Conservation (phyloP, 2,329 filamentous ascomycete genomes). For the Tolypocladium sp. region DNA sequence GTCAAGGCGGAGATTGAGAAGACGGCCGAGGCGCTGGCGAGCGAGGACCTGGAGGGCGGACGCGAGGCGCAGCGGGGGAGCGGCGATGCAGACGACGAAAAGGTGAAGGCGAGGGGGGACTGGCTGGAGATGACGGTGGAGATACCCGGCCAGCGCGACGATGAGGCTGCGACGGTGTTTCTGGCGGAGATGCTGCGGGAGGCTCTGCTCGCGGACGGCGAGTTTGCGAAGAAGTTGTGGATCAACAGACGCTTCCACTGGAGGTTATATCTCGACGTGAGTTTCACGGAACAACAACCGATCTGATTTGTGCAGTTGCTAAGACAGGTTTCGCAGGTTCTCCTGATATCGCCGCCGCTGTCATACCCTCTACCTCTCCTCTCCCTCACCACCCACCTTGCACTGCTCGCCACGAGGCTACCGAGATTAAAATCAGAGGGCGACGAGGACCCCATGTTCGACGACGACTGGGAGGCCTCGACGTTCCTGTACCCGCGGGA, state of each 20-base stretch:
- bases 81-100: conserved; percentile 29
- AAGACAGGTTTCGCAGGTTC: conserved; percentile 48
- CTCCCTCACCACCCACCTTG: conserved; percentile 86
- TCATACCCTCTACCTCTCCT: conserved; percentile 91
- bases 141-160: conserved; percentile 82
- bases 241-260: conserved; percentile 94
- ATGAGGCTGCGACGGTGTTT: conserved; percentile 83
- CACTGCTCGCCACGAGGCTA: conserved; percentile 77
- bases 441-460: conserved; percentile 94
- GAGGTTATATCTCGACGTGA: conserved; percentile 89
- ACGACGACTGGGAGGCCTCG: conserved; percentile 92
- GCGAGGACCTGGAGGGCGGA: conserved; percentile 12
- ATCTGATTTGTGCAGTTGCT: background rate
- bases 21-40: conserved; percentile 32
- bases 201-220: conserved; percentile 66
- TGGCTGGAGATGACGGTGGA: conserved; percentile 92
- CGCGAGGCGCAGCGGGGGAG: conserved; percentile 21
- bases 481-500: conserved; percentile 62
- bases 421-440: conserved; percentile 78
- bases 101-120: conserved; percentile 40
- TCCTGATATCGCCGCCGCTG: conserved; percentile 84
- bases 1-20: conserved; percentile 91
- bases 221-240: conserved; percentile 61
- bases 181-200: conserved; percentile 82
- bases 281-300: conserved; percentile 21